Percentiles rank a stretch among this genome's conserved stretches.
Evolutionary conservation across 1,284 basidiomycete genomes (phyloP).

Genomic region (Bjerkandera adusta): DNA sequence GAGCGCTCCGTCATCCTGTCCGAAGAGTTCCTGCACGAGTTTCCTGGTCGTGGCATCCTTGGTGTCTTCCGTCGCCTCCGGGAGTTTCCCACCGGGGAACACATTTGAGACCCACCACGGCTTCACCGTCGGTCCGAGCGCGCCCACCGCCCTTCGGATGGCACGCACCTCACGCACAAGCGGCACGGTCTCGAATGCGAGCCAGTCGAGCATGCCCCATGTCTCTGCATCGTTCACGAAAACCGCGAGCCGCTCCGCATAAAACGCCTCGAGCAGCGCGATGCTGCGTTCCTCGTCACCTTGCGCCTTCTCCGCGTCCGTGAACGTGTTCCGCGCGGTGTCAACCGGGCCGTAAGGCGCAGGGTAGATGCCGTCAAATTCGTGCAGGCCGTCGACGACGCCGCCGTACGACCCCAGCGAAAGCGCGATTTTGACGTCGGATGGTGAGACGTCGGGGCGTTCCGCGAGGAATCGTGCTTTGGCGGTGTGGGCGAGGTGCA

Average conservation of each 20-base stretch:
- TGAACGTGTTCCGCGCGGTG: conserved; percentile 44
- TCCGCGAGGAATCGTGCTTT: conserved; percentile 34
- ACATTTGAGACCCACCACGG: conserved; percentile 80
- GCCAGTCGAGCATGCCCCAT: conserved; percentile 59
- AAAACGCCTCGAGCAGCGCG: conserved; percentile 61
- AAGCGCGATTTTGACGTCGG: conserved; percentile 50
- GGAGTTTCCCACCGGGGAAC: conserved; percentile 54
- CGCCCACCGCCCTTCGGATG: conserved; percentile 59
- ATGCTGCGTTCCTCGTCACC: conserved; percentile 36
- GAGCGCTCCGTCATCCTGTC: conserved; percentile 11
- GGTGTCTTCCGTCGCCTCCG: conserved; percentile 28
- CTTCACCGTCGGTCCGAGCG: conserved; percentile 40
- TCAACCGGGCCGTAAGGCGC: conserved; percentile 66
- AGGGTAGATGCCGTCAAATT: conserved; percentile 74
- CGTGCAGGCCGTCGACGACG: conserved; percentile 63
- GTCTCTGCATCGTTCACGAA: conserved; percentile 45
- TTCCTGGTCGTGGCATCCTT: conserved; percentile 30
- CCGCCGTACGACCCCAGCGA: conserved; percentile 78
- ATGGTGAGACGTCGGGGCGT: conserved; percentile 6
- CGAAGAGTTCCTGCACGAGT: conserved; percentile 36
- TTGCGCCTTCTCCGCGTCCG: conserved; percentile 28
- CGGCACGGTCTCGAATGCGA: conserved; percentile 84
- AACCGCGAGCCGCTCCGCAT: conserved; percentile 59
- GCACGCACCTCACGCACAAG: conserved; percentile 63
- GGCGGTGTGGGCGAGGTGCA: conserved; percentile 51